Conservation (phyloP, 2,329 filamentous ascomycete species). For the Aspergillus oerlinghausenensis region DNA sequence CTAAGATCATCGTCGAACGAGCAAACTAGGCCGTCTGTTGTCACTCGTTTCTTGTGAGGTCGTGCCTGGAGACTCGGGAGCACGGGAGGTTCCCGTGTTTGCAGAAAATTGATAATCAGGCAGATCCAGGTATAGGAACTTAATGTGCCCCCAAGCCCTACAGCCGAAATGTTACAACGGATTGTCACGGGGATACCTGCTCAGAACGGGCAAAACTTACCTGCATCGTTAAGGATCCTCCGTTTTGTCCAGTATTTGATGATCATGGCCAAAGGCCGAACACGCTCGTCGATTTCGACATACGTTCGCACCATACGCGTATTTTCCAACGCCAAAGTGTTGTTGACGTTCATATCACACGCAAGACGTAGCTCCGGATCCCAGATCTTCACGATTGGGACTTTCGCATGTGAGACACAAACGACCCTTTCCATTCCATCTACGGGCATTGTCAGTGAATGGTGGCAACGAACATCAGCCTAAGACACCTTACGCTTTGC, state of each 20-base stretch:
- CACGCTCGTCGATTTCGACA: conserved; percentile 84
- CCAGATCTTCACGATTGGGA: conserved; percentile 98
- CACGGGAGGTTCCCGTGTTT: conserved; percentile 77
- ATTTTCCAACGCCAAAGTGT: conserved; percentile 89
- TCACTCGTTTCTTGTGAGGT: conserved; percentile 56
- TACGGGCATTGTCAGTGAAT: conserved; percentile 36
- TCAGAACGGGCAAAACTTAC: conserved; percentile 49
- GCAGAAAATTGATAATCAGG: conserved; percentile 93
- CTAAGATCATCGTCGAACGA: conserved; percentile 84
- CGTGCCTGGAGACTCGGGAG: conserved; percentile 79
- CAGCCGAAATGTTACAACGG: conserved; percentile 13
- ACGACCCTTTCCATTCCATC: conserved; percentile 96
- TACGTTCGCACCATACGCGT: conserved; percentile 98
- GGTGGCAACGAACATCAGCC: neutral
- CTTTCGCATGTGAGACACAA: conserved; percentile 90
- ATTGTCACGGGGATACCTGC: neutral
- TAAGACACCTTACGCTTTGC: conserved; percentile 64
- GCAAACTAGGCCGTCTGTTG: conserved; percentile 62
- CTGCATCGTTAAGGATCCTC: conserved; percentile 91
- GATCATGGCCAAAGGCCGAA: conserved; percentile 90
- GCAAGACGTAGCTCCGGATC: conserved; percentile 85
- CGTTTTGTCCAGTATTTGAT: conserved; percentile 96
- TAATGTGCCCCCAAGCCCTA: conserved; percentile 86
- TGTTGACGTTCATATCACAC: conserved; percentile 99
- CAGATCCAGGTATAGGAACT: conserved; percentile 99